phyloP scores from a whole-genome alignment of 2,329 filamentous ascomycete genomes.

The Fusarium subtropicale region DNA sequence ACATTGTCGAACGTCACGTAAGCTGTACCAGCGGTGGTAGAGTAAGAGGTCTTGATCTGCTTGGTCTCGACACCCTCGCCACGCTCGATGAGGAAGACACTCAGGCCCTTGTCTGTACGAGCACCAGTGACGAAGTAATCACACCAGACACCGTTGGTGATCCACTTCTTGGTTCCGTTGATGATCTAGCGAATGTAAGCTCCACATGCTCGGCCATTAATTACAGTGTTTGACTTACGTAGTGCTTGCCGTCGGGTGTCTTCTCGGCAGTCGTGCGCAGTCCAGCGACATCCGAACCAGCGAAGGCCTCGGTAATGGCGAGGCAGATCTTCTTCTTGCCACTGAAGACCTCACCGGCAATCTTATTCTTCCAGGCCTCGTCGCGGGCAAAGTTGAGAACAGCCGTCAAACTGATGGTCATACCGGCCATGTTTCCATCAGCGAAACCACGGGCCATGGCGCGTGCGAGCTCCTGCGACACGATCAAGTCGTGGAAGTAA shows the following conservation, averaged over 20 bases:
- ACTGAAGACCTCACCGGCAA: conserved; percentile 78
- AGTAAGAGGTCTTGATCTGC: conserved; percentile 85
- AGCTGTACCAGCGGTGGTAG: conserved; percentile 79
- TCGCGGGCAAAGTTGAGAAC: conserved; percentile 83
- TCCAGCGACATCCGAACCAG: conserved; percentile 81
- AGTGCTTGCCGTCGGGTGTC: conserved; percentile 79
- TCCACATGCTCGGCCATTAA: not conserved
- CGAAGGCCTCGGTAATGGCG: conserved; percentile 90
- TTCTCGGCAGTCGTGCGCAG: conserved; percentile 82
- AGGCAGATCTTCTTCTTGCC: conserved; percentile 91
- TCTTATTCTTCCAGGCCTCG: conserved; percentile 70
- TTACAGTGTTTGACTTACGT: conserved; percentile 58
- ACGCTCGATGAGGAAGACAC: conserved; percentile 79
- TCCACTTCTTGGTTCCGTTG: conserved; percentile 87
- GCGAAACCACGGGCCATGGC: conserved; percentile 82
- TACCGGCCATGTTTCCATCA: conserved; percentile 88
- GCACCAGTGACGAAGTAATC: conserved; percentile 89
- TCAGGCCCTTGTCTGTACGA: conserved; percentile 81
- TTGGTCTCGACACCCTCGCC: conserved; percentile 81
- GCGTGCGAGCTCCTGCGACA: conserved; percentile 78
- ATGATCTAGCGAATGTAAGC: conserved; percentile 56
- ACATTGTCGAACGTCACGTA: conserved; percentile 88
- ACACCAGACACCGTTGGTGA: conserved; percentile 81
- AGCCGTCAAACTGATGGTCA: conserved; percentile 84
- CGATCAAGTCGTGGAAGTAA: conserved; percentile 86